These are phyloP conservation scores for Rhizophagus sp. DNA, from an alignment of 192 early-diverging fungal genomes.

Conservation along the genomic window DNA sequence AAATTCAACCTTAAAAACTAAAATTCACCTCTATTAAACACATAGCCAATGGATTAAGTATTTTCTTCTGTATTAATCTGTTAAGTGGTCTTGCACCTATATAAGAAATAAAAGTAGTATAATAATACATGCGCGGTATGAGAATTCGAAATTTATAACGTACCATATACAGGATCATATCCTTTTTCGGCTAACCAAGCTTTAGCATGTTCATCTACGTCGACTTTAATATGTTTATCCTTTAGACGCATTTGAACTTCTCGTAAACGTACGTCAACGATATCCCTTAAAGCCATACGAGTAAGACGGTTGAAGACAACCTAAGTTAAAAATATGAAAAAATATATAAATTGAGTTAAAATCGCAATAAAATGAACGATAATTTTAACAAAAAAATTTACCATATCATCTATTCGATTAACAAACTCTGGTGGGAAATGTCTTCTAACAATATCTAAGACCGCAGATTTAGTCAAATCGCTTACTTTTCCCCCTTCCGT, in stretches of 20 bases:
- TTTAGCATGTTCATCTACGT: constrained; percentile 69
- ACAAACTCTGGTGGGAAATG: constrained; percentile 81
- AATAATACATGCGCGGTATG: neutral
- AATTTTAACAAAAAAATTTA: constrained; percentile 28
- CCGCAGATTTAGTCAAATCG: constrained; percentile 57
- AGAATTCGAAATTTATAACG: constrained; percentile 51
- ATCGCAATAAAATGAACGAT: too few relatives aligned
- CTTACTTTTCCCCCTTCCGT: constrained; percentile 46
- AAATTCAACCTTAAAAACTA: neutral
- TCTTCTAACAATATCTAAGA: constrained; percentile 67
- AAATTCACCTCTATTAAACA: constrained; percentile 13
- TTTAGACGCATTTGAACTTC: constrained; percentile 72
- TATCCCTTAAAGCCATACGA: constrained; percentile 64
- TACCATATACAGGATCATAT: constrained; percentile 90
- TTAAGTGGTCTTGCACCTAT: constrained; percentile 84
- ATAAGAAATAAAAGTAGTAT: neutral
- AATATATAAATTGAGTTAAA: too few relatives aligned
- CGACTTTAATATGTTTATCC: constrained; percentile 72
- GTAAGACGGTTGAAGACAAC: constrained; percentile 73
- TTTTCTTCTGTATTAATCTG: constrained; percentile 79
- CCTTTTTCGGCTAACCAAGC: constrained; percentile 75
- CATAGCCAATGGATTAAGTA: constrained; percentile 49
- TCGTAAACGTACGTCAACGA: constrained; percentile 75
- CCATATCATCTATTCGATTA: constrained; percentile 80
- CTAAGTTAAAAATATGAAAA: constrained; percentile 27